Evolutionary conservation across 73 alveolate genomes (phyloP), one percentile per base, ranked within the genome.

Genomic region (Diophrys sp.): DNA sequence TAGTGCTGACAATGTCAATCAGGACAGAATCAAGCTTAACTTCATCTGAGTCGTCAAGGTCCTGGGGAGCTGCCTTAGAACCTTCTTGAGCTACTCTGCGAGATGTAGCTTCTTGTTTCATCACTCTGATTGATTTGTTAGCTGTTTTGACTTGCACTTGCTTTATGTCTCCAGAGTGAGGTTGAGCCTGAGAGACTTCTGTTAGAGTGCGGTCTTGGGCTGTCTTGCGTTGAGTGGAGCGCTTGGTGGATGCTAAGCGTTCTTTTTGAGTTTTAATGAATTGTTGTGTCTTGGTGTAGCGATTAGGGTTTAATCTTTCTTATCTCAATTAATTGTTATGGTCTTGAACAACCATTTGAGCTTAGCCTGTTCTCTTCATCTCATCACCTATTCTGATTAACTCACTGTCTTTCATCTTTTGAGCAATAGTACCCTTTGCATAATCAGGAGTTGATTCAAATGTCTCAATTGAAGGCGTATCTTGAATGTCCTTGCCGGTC

Each of bases 61-160:
- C 90, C 34, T 82, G 72, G 23, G 74, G 79, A 25, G 83, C 87
- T 44, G 31, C 73, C 1, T 71, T 77, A 28, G 73, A 34, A 14
- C 62, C 73, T 5, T 67, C 54, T 31, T 31, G 31, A 66, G 77
- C 76, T 29, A 25, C 29, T 31, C 79, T 78, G 25, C 56, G 66
- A 27, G 31, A 53, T n/a, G 77, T 79, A 8, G 82, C 91, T 76
- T 76, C 91, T 57, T 73, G 68, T 54, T 54, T 75, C 91, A 83
- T 83, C 24, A 67, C 79, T 69, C 91, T 66, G 30, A 83, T 83
- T 25, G 75, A 31, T 77, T 83, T 83, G 28, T 83, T 83, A 8
- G 91, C 91, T 31, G 91, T 83, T 70, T 83, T 83, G 31, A 83
- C 91, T 54, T 83, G 74, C 24, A 83, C 86, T 34, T 80, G 34